Conservation (phyloP, 345 rosid genomes). For the Citropsis articulata region DNA sequence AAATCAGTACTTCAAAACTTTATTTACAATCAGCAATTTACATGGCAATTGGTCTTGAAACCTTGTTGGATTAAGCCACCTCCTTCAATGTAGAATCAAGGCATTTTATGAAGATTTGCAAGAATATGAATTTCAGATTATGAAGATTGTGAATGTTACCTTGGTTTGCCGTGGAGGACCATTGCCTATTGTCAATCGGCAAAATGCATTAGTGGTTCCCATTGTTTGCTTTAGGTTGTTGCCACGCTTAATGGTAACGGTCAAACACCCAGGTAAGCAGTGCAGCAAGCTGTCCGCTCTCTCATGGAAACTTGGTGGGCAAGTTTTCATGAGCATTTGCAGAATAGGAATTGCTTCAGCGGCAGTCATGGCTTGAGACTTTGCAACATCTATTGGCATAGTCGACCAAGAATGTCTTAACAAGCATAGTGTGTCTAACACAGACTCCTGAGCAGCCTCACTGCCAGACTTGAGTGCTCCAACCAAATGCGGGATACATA, state of each 20-base stretch:
- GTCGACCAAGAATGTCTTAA: slow-evolving; percentile 79
- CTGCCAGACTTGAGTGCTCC: slow-evolving; percentile 71
- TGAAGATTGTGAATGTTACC: slow-evolving; percentile 33
- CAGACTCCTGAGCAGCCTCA: slow-evolving; percentile 75
- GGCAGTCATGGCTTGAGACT: slow-evolving; percentile 79
- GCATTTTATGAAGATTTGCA: background rate
- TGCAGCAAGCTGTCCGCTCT: slow-evolving; percentile 80
- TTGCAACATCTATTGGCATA: slow-evolving; percentile 71
- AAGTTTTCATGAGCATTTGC: slow-evolving; percentile 78
- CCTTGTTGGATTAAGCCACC: background rate
- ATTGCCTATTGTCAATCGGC: slow-evolving; percentile 76
- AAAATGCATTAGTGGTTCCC: slow-evolving; percentile 82
- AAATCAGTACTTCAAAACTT: background rate
- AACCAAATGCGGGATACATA: slow-evolving; percentile 82
- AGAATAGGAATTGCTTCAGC: slow-evolving; percentile 82
- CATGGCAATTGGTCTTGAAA: background rate
- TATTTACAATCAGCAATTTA: background rate
- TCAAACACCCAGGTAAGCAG: slow-evolving; percentile 88
- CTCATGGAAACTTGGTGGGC: slow-evolving; percentile 83
- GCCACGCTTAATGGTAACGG: slow-evolving; percentile 76
- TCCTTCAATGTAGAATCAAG: background rate
- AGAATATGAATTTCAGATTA: background rate
- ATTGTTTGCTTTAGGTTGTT: slow-evolving; percentile 77
- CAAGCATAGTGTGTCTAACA: slow-evolving; percentile 71
- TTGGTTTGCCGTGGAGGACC: slow-evolving; percentile 85